Evolutionary conservation across 441 rosid species (phyloP).

Genomic region (Aleurites moluccanus): DNA sequence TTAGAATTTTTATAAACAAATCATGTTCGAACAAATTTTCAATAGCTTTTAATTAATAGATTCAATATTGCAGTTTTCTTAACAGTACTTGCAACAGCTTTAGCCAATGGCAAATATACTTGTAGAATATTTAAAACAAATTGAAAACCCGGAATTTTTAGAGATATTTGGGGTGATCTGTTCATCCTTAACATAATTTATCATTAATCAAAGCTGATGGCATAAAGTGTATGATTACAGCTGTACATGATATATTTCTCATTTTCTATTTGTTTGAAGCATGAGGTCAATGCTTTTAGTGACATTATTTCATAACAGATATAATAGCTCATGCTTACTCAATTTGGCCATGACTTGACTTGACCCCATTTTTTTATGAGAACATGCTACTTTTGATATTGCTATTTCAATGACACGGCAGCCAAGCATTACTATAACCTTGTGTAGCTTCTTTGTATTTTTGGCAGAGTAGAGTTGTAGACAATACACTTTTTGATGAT

Average conservation of each 20-base stretch:
- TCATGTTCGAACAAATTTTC: not conserved
- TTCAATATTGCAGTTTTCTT: not conserved
- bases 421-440: not conserved
- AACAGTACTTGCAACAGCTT: not conserved
- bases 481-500: not conserved
- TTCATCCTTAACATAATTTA: not conserved
- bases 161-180: not conserved
- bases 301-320: not conserved
- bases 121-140: not conserved
- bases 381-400: not conserved
- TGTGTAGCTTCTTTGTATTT: not conserved
- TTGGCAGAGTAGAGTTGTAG: not conserved
- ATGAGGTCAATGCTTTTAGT: not conserved
- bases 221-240: not conserved
- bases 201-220: too few species aligned
- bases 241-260: too few species aligned
- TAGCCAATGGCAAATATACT: not conserved
- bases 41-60: not conserved
- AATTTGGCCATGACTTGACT: slow-evolving; percentile 4
- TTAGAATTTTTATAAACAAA: not conserved
- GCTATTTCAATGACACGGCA: not conserved
- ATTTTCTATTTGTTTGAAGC: too few species aligned
- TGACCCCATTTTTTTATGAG: too few species aligned
- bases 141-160: slow-evolving; percentile 4
- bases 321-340: not conserved